Conservation (phyloP, 2,329 filamentous ascomycete species). For the Aspergillus melleus region DNA sequence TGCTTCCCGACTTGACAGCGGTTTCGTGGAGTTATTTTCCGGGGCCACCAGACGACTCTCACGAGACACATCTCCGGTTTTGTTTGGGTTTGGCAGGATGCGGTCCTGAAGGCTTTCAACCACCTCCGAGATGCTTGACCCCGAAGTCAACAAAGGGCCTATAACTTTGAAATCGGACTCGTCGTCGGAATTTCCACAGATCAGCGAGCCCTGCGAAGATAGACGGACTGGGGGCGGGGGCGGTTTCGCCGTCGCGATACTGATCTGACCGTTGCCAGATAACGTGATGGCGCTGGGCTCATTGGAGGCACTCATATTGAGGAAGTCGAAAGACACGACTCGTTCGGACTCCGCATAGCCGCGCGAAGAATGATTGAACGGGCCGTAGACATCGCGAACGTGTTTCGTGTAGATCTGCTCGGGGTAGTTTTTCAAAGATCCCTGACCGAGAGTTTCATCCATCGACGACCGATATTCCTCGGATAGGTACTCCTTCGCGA, state of each 20-base stretch:
- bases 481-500: conserved; percentile 51
- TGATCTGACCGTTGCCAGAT: conserved; percentile 52
- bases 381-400: conserved; percentile 46
- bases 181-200: conserved; percentile 28
- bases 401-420: conserved; percentile 48
- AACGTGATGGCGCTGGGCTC: conserved; percentile 56
- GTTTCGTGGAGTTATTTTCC: conserved; percentile 11
- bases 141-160: conserved; percentile 29
- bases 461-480: conserved; percentile 41
- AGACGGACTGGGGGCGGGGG: conserved; percentile 39
- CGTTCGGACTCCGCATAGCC: conserved; percentile 48
- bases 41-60: neutral
- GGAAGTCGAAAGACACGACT: conserved; percentile 63
- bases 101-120: conserved; percentile 31
- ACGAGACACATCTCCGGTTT: conserved; percentile 3
- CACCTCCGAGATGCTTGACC: conserved; percentile 30
- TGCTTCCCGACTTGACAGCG: conserved; percentile 39
- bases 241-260: conserved; percentile 49
- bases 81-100: conserved; percentile 18
- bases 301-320: conserved; percentile 48
- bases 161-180: conserved; percentile 33
- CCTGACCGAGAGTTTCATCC: conserved; percentile 41
- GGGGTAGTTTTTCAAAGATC: conserved; percentile 41
- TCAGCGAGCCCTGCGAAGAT: conserved; percentile 38
- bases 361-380: conserved; percentile 48